phyloP scores from a whole-genome alignment of 225 moss, liverwort and hornwort species.

The Lunularia cruciata region DNA sequence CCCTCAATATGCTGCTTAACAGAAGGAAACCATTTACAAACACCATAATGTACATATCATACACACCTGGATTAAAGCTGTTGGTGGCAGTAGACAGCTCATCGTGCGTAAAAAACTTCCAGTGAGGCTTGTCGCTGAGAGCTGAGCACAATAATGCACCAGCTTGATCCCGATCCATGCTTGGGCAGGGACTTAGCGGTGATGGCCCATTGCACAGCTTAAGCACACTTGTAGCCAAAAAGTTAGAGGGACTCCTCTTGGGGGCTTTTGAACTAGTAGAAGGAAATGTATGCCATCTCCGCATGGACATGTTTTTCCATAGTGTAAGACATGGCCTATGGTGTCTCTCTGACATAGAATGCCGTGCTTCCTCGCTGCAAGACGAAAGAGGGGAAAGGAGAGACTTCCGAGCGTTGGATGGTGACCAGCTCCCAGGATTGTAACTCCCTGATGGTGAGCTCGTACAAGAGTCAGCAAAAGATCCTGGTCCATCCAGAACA shows the following conservation, averaged over 20 bases:
- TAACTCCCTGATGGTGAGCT: conserved; percentile 52
- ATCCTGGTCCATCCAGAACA: conserved; percentile 70
- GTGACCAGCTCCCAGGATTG: conserved; percentile 75
- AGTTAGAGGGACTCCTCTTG: conserved; percentile 42
- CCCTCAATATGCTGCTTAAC: no score
- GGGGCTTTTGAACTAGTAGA: conserved; percentile 62
- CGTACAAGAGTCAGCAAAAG: conserved; percentile 43
- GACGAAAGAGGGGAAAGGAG: conserved; percentile 51
- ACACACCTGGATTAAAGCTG: conserved; percentile 64
- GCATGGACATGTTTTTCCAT: conserved; percentile 85
- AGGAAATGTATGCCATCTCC: conserved; percentile 88
- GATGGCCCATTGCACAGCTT: conserved; percentile 73
- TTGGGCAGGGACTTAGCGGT: conserved; percentile 59
- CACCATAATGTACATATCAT: no score
- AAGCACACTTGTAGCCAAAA: conserved; percentile 39
- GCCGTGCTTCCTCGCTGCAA: conserved; percentile 47
- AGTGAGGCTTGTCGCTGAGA: conserved; percentile 59
- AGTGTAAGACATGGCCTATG: conserved; percentile 69
- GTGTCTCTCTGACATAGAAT: conserved; percentile 38
- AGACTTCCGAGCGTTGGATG: conserved; percentile 59
- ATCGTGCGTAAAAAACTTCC: conserved; percentile 78
- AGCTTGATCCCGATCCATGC: conserved; percentile 54
- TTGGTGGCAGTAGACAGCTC: conserved; percentile 76
- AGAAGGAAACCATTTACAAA: no score
- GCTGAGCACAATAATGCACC: conserved; percentile 54